A percentile compares a stretch with the other conserved stretches of the same genome.
These are phyloP conservation scores for Candida sanyaensis DNA, from an alignment of 1,139 yeast species.

Conservation along the genomic window DNA sequence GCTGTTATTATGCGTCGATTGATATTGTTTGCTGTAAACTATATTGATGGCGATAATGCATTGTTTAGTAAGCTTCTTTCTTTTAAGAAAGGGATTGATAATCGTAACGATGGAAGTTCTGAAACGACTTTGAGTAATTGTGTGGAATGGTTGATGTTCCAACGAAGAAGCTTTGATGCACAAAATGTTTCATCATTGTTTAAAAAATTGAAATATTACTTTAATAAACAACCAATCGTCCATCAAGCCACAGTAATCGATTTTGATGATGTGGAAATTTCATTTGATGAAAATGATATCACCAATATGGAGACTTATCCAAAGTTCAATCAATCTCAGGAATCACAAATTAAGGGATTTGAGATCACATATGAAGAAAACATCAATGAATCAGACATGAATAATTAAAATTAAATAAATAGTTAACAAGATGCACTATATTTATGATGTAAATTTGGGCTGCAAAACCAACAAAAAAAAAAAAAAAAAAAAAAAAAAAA, in stretches of 20 bases:
- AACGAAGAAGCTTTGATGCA: conserved; percentile 1
- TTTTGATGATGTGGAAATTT: conserved; percentile 1
- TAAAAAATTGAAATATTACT: conserved; percentile 1
- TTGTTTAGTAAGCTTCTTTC: conserved; percentile 9
- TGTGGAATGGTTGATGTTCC: conserved; percentile 14
- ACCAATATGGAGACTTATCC: conserved; percentile 6
- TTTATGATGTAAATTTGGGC: conserved; percentile 1
- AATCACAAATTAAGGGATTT: conserved; percentile 10
- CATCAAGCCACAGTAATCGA: background rate
- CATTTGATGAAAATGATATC: conserved; percentile 6
- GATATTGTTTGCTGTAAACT: conserved; percentile 24
- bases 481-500: conserved; percentile 3
- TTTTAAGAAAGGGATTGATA: conserved; percentile 6
- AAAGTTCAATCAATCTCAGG: background rate
- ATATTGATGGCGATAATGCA: conserved; percentile 15
- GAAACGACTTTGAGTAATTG: conserved; percentile 6
- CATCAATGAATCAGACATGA: conserved; percentile 2
- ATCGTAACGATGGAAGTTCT: conserved; percentile 6
- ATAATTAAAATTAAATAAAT: background rate
- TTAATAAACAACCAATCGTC: background rate
- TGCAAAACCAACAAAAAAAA: conserved; percentile 5
- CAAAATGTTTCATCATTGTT: background rate
- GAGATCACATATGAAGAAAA: conserved; percentile 6
- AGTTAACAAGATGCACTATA: background rate
- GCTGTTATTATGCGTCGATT: conserved; percentile 21